These are phyloP conservation scores for Ophiocordyceps sinensis DNA, from an alignment of 2,329 filamentous ascomycete genomes.

Conservation along the genomic window DNA sequence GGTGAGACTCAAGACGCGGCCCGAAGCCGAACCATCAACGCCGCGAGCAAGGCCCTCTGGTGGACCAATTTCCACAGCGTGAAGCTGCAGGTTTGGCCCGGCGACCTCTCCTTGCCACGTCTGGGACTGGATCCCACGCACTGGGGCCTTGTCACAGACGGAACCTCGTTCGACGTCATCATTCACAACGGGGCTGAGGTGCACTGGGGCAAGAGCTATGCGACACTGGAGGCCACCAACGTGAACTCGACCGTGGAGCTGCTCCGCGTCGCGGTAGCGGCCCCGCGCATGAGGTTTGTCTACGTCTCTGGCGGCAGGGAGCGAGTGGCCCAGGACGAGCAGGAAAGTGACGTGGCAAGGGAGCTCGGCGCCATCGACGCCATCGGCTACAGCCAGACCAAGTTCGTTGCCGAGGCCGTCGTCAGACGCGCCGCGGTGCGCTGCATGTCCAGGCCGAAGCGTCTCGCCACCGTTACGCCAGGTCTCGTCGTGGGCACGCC, in stretches of 20 bases:
- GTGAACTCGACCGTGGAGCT: slow-evolving; percentile 3
- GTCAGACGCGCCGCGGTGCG: slow-evolving; percentile 3
- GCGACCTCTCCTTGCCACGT: neutral
- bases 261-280: neutral
- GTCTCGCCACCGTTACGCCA: neutral
- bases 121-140: neutral
- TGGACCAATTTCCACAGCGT: slow-evolving; percentile 1
- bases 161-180: neutral
- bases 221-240: slow-evolving; percentile 2
- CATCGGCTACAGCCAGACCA: slow-evolving; percentile 8
- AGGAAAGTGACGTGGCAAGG: neutral
- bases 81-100: slow-evolving; percentile 3
- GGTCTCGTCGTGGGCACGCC: slow-evolving; percentile 9
- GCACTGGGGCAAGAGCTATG: slow-evolving; percentile 3
- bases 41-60: slow-evolving; percentile 2
- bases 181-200: slow-evolving; percentile 6
- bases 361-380: neutral
- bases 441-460: neutral
- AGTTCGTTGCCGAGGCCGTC: slow-evolving; percentile 9
- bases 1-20: neutral
- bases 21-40: neutral
- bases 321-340: neutral
- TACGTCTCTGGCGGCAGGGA: slow-evolving; percentile 2
- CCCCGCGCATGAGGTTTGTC: neutral
- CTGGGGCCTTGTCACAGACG: neutral